Evolutionary conservation across 2,329 filamentous ascomycete species (phyloP).

Genomic region (Botrytis byssoidea): DNA sequence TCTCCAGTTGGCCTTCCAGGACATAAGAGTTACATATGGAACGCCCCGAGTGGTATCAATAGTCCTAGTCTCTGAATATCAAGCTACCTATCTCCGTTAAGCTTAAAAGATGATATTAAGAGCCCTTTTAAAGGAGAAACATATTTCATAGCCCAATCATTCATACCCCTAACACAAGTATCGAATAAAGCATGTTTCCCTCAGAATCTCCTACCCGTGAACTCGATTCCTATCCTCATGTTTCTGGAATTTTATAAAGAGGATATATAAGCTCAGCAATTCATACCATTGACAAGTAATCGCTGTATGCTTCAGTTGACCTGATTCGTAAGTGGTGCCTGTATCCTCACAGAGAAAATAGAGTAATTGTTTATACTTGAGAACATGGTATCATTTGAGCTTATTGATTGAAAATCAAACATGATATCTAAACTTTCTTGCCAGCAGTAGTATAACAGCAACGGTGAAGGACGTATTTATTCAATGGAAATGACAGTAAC

Average conservation of each 20-base stretch:
- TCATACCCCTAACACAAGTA: background rate
- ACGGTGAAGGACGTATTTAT: fast-evolving
- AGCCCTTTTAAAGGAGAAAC: background rate
- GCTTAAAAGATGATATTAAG: background rate
- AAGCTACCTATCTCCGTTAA: background rate
- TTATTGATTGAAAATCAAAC: background rate
- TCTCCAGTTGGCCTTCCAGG: background rate
- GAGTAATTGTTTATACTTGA: background rate
- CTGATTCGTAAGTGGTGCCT: too few relatives aligned
- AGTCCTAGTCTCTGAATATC: background rate
- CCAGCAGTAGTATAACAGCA: background rate
- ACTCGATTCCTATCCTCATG: background rate
- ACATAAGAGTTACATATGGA: fast-evolving
- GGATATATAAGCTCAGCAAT: background rate
- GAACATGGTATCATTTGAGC: background rate
- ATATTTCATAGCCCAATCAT: background rate
- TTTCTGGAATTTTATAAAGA: background rate
- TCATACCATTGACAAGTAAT: background rate
- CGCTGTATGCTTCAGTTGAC: background rate
- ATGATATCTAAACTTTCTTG: fast-evolving
- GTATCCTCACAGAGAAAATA: background rate
- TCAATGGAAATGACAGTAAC: background rate
- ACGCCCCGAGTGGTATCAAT: background rate
- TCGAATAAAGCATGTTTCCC: background rate
- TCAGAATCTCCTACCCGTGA: background rate